Conservation (phyloP, 331 rosid genomes). For the Pyracantha coccinea region DNA sequence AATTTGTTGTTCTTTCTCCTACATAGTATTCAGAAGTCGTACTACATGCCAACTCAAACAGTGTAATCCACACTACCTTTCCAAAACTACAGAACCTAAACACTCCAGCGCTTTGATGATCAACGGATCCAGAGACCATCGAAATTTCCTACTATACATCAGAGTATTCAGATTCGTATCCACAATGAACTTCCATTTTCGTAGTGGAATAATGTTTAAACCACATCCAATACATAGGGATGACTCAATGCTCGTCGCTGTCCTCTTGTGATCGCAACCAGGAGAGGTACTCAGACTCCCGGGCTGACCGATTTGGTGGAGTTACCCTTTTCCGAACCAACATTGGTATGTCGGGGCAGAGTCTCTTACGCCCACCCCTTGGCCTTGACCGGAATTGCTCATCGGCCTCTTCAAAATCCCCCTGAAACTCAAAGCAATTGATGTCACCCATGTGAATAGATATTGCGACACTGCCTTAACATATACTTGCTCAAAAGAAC, state of each 20-base stretch:
- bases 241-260: background rate
- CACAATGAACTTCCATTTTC: background rate
- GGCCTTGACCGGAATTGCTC: constrained; percentile 60
- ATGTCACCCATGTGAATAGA: background rate
- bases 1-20: too few relatives aligned
- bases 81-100: background rate
- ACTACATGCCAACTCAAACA: too few relatives aligned
- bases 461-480: background rate
- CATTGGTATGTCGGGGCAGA: constrained; percentile 55
- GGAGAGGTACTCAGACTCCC: background rate
- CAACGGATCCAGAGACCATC: background rate
- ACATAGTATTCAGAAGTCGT: too few relatives aligned
- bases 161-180: background rate
- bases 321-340: constrained; percentile 62
- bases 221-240: background rate
- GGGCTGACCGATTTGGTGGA: constrained; percentile 39
- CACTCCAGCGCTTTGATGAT: background rate
- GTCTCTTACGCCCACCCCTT: constrained; percentile 68
- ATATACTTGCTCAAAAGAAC: background rate
- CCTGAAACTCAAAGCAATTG: constrained; percentile 28
- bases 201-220: background rate
- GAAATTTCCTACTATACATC: background rate
- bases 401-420: constrained; percentile 63
- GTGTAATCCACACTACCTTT: too few relatives aligned
- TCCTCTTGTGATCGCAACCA: constrained; percentile 19